These are phyloP conservation scores for Conticribra weissflogii DNA, from an alignment of 108 stramenopile genomes.

Conservation along the genomic window DNA sequence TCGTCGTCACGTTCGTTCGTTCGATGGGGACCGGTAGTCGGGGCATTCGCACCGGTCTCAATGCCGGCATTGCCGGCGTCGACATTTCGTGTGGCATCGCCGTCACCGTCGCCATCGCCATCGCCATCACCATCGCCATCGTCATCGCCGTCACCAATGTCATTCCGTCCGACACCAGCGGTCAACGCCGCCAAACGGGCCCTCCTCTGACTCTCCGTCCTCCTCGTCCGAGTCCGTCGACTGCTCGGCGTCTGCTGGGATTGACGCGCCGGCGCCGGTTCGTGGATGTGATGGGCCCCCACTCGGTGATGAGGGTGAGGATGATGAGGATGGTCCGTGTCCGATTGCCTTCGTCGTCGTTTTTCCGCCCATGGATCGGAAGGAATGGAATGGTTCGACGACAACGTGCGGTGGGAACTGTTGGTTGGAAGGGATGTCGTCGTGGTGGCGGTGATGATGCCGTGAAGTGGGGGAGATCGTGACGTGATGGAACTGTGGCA, in stretches of 20 bases:
- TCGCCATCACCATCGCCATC: too few relatives aligned
- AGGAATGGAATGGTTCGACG: too few relatives aligned
- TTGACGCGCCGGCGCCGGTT: not conserved
- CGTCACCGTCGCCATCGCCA: not conserved
- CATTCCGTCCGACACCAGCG: too few relatives aligned
- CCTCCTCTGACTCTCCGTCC: not conserved
- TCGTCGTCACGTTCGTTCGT: too few relatives aligned
- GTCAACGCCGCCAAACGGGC: not conserved
- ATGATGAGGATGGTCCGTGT: too few relatives aligned
- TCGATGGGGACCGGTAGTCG: too few relatives aligned
- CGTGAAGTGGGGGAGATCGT: not conserved
- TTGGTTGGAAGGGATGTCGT: not conserved
- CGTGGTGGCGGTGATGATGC: not conserved
- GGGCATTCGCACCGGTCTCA: too few relatives aligned
- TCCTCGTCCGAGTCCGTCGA: not conserved
- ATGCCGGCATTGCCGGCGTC: not conserved
- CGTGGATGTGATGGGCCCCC: not conserved
- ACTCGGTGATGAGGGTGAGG: too few relatives aligned
- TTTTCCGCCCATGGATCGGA: too few relatives aligned
- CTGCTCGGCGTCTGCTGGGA: not conserved
- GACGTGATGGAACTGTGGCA: too few relatives aligned
- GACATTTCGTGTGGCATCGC: not conserved
- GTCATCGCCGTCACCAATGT: not conserved
- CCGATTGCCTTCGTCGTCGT: too few relatives aligned
- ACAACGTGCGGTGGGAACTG: too few relatives aligned